Evolutionary conservation across 148 eudicot genomes (phyloP).

Genomic region (Tetragonia tetragonoides): DNA sequence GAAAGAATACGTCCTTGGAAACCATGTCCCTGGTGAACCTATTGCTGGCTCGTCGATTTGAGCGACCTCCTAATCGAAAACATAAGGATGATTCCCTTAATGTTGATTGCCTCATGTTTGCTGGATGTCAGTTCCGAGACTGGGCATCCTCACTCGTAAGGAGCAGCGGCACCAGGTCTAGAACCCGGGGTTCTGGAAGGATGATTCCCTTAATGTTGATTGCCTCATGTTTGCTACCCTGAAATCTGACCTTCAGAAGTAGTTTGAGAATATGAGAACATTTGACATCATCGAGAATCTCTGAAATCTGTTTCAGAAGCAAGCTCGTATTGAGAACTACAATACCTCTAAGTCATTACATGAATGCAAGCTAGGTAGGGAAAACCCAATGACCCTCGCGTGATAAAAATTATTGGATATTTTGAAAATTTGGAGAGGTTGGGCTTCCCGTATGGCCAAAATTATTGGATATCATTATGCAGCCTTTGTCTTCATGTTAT

Average conservation of each 20-base stretch:
- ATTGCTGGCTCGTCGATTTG: too few species aligned
- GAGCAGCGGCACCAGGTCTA: too few species aligned
- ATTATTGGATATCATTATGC: neutral
- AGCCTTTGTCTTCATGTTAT: neutral
- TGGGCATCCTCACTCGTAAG: too few species aligned
- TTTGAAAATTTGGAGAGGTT: neutral
- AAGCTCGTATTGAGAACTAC: slow-evolving; percentile 7
- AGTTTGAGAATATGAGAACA: neutral
- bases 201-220: neutral
- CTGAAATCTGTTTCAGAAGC: neutral
- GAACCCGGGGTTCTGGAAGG: too few species aligned
- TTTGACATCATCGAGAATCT: neutral
- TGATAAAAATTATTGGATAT: neutral
- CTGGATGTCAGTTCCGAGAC: too few species aligned
- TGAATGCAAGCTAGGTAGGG: neutral
- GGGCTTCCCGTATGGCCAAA: neutral
- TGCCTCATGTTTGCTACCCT: neutral
- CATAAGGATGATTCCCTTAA: too few species aligned
- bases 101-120: neutral
- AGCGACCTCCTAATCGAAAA: too few species aligned
- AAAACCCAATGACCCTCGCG: neutral
- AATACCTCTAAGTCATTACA: neutral
- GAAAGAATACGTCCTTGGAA: too few species aligned
- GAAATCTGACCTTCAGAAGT: neutral
- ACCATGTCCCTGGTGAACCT: too few species aligned